Evolutionary conservation across 345 rosid species (phyloP), one percentile per base, ranked within the genome.

Genomic region (Pelargonium nanum): DNA sequence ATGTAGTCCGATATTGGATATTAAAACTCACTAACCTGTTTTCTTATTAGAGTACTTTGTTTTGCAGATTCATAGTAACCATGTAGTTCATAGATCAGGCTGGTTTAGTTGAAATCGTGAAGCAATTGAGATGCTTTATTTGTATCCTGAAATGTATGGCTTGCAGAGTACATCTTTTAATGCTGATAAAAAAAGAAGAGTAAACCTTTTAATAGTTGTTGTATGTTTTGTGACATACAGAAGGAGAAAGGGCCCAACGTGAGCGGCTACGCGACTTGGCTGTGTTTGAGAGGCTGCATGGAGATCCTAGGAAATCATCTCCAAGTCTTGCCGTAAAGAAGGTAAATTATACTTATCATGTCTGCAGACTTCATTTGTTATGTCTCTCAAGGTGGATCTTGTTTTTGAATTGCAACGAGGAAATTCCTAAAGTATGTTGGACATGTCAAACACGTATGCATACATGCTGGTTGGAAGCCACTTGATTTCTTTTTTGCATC

Each of bases 251-350:
- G 75, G 66, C 70, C 24, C 87, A 86, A 55, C 79, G 96, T 50
- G 93, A 85, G 68, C 83, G 89, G 65, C 67, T 89, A 12, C 81
- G 85, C 20, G 98, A 92, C 58, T 76, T 92, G 51, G 72, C 89
- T 63, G 70, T 85, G 63, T 86, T 92, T 53, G 96, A 92, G 76
- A 82, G 98, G 75, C 81, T 92, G 53, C 58, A 82, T 59, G 96
- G 91, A 68, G 80, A 87, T 79, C 85, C 95, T 24, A 10, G 75
- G 20, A 85, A 81, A 71, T 74, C 96, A 26, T 86, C 95, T 61
- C 63, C 79, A 0, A 59, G 74, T 56, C 69, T 92, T 19, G 98
- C 96, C 70, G 86, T 92, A 19, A 92, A 92, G 70, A 92, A 92
- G 93, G 98, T 86, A 64, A 21, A 25, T 22, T 40, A 17, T 59